phyloP scores from a whole-genome alignment of 176 grass and related monocot species.

The Cocos nucifera region DNA sequence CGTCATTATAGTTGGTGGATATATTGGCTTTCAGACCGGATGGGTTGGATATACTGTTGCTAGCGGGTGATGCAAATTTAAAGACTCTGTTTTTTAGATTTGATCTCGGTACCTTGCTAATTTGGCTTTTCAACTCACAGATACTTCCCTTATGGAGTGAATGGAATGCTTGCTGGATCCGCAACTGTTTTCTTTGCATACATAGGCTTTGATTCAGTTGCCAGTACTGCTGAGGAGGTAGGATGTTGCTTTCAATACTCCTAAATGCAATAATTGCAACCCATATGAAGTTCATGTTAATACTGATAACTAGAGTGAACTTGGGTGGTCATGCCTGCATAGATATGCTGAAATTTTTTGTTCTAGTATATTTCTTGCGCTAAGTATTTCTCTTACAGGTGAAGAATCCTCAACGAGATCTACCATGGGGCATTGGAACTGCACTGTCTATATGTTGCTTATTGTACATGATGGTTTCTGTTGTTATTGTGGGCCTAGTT shows the following conservation, averaged over 20 bases:
- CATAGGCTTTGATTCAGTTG: conserved; percentile 89
- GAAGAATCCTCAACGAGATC: conserved; percentile 88
- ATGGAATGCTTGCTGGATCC: conserved; percentile 91
- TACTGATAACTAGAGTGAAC: too few relatives aligned
- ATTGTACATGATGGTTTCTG: conserved; percentile 87
- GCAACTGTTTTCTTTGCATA: conserved; percentile 98
- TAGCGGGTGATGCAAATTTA: conserved; percentile 47
- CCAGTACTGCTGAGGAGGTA: conserved; percentile 97
- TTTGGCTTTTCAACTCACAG: conserved; percentile 31
- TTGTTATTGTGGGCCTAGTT: conserved; percentile 89
- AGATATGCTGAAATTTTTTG: neutral
- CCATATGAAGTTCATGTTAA: too few relatives aligned
- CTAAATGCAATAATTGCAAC: too few relatives aligned
- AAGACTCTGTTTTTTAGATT: neutral
- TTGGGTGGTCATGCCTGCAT: too few relatives aligned
- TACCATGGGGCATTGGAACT: conserved; percentile 72
- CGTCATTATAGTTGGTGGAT: conserved; percentile 78
- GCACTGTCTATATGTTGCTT: conserved; percentile 69
- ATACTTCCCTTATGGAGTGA: conserved; percentile 81
- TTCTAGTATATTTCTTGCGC: neutral
- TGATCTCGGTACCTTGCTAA: neutral
- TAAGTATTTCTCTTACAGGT: conserved; percentile 30
- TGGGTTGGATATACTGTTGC: conserved; percentile 83
- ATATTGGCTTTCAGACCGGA: conserved; percentile 82
- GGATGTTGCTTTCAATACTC: neutral